These are phyloP conservation scores for Cryptococcus floricola DNA, from an alignment of 1,284 basidiomycete species.

Conservation along the genomic window DNA sequence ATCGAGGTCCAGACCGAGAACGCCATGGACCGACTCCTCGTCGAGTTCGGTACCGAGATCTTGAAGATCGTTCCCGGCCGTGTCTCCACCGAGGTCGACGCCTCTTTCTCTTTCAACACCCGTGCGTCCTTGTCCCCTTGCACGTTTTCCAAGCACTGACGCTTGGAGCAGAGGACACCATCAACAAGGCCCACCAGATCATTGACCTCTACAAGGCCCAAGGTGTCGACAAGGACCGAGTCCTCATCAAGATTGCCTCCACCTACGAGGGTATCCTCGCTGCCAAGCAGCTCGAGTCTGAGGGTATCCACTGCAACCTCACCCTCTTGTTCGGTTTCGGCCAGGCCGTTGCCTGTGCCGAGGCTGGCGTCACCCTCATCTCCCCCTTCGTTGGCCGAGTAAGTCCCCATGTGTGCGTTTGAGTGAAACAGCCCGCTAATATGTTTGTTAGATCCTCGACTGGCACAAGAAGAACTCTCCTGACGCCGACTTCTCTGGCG, in stretches of 20 bases:
- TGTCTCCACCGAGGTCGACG: conserved; percentile 99
- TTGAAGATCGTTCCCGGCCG: conserved; percentile 93
- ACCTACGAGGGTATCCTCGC: conserved; percentile 99
- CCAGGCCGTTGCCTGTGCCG: conserved; percentile 97
- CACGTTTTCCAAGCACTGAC: not conserved
- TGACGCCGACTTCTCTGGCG: conserved; percentile 78
- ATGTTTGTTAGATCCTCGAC: conserved; percentile 70
- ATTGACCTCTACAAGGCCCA: conserved; percentile 89
- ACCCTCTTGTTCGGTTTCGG: conserved; percentile 97
- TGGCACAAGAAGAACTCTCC: conserved; percentile 84
- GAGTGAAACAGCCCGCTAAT: not conserved
- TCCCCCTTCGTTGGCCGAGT: conserved; percentile 98
- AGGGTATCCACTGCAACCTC: conserved; percentile 97
- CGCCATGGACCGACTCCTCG: conserved; percentile 85
- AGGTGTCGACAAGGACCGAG: conserved; percentile 86
- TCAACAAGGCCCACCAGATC: conserved; percentile 74
- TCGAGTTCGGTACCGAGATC: conserved; percentile 96
- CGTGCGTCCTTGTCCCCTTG: conserved; percentile 17
- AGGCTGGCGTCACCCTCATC: conserved; percentile 96
- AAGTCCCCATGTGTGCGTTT: conserved; percentile 45
- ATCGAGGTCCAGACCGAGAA: conserved; percentile 67
- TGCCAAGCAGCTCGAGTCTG: conserved; percentile 87
- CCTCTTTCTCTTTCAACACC: conserved; percentile 93
- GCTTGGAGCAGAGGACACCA: conserved; percentile 32
- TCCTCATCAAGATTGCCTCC: conserved; percentile 98